Conservation (phyloP, 2,329 filamentous ascomycete species). For the Catunica adiposa region DNA sequence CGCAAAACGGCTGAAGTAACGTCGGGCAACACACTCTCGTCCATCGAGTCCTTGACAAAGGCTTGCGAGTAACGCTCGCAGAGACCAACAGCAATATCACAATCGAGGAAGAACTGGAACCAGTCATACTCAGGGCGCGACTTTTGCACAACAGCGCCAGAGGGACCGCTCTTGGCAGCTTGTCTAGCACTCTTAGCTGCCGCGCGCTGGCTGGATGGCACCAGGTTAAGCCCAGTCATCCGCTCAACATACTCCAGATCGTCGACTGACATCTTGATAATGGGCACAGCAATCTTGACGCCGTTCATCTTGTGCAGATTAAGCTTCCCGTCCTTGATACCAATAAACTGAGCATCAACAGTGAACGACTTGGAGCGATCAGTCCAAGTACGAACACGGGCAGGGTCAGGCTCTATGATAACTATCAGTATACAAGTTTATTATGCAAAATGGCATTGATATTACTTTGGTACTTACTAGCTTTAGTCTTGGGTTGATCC, state of each 20-base stretch:
- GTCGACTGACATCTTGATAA: conserved; percentile 86
- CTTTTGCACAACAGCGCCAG: conserved; percentile 47
- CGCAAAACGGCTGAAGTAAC: conserved; percentile 70
- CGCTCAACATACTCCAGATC: conserved; percentile 92
- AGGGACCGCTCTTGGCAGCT: conserved; percentile 21
- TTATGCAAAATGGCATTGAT: not conserved
- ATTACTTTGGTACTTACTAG: conserved; percentile 43
- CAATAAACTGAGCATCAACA: conserved; percentile 91
- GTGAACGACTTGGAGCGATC: conserved; percentile 92
- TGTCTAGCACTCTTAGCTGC: conserved; percentile 33
- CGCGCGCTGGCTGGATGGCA: conserved; percentile 12
- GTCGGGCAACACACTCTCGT: conserved; percentile 79
- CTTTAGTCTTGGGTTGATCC: conserved; percentile 34
- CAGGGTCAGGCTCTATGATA: conserved; percentile 57
- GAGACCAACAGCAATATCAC: conserved; percentile 78
- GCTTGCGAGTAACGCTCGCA: conserved; percentile 89
- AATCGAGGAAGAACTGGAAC: conserved; percentile 95
- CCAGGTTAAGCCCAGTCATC: conserved; percentile 20
- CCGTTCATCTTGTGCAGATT: conserved; percentile 96
- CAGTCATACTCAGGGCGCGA: conserved; percentile 70
- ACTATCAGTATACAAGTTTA: not conserved
- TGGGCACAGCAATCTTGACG: conserved; percentile 92
- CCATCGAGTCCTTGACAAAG: conserved; percentile 85
- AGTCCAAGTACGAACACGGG: conserved; percentile 82
- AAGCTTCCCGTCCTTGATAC: conserved; percentile 87